Evolutionary conservation across 805 yeast genomes (phyloP).

Genomic region (Candida succiphila): DNA sequence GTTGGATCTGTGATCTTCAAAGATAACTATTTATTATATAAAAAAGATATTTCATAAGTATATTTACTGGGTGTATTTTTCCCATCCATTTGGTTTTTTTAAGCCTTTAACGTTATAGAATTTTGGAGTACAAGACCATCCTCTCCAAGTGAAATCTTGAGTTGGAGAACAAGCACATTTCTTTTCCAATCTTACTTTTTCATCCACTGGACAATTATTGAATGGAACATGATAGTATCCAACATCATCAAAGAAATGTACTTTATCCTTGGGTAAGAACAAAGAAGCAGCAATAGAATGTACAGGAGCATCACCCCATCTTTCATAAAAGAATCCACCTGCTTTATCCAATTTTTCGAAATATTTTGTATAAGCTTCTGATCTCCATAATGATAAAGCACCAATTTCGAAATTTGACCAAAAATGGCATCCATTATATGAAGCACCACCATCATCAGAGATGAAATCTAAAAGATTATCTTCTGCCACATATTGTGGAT

Average conservation of each 20-base stretch:
- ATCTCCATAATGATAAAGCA: conserved; percentile 63
- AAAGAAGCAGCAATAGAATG: conserved; percentile 82
- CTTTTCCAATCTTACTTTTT: conserved; percentile 40
- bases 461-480: conserved; percentile 63
- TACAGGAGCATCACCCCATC: conserved; percentile 95
- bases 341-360: conserved; percentile 66
- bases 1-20: conserved; percentile 58
- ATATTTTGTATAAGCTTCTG: conserved; percentile 58
- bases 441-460: conserved; percentile 56
- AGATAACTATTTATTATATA: conserved; percentile 28
- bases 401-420: conserved; percentile 91
- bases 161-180: conserved; percentile 68
- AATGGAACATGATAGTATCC: conserved; percentile 83
- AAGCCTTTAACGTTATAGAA: conserved; percentile 46
- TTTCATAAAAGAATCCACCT: conserved; percentile 89
- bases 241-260: conserved; percentile 77
- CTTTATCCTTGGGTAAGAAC: conserved; percentile 56
- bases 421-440: conserved; percentile 78
- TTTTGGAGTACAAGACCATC: conserved; percentile 61
- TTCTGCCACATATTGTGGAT: conserved; percentile 50
- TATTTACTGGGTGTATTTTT: conserved; percentile 34
- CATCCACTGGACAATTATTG: conserved; percentile 70
- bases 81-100: conserved; percentile 65
- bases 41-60: neutral
- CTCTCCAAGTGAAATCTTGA: conserved; percentile 70